These are phyloP conservation scores for Erythrobasidium hasegawianum DNA, from an alignment of 1,284 basidiomycete genomes.

Conservation along the genomic window DNA sequence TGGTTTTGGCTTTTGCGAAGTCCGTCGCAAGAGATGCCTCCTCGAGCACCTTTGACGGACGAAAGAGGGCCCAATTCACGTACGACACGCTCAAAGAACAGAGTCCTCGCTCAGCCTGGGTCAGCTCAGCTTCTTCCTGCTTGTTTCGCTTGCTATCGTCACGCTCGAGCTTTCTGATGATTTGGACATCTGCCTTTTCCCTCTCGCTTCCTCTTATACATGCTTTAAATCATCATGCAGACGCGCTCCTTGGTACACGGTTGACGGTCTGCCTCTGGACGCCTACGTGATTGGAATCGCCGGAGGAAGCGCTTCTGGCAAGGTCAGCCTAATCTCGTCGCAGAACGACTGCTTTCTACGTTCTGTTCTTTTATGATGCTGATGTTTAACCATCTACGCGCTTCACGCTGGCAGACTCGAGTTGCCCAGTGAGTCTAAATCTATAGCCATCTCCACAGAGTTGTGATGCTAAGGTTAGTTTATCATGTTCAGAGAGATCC, in stretches of 20 bases:
- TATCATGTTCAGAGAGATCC: constrained; percentile 57
- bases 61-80: constrained; percentile 21
- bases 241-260: constrained; percentile 39
- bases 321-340: constrained; percentile 56
- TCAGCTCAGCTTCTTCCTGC: background rate
- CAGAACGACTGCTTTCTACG: too few relatives aligned
- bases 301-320: constrained; percentile 89
- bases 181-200: too few relatives aligned
- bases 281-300: constrained; percentile 93
- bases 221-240: constrained; percentile 8
- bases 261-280: constrained; percentile 63
- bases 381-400: background rate
- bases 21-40: constrained; percentile 7
- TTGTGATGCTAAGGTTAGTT: background rate
- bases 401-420: constrained; percentile 62
- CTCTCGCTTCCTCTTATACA: background rate
- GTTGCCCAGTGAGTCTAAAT: constrained; percentile 60
- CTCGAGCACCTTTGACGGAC: constrained; percentile 4
- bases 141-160: too few relatives aligned
- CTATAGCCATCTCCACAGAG: background rate
- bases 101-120: constrained; percentile 30
- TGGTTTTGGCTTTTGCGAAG: background rate
- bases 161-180: too few relatives aligned
- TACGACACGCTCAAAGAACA: constrained; percentile 31
- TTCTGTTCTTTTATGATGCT: background rate